Conservation (phyloP, 306 rosid genomes). For the Lupinus albus region DNA sequence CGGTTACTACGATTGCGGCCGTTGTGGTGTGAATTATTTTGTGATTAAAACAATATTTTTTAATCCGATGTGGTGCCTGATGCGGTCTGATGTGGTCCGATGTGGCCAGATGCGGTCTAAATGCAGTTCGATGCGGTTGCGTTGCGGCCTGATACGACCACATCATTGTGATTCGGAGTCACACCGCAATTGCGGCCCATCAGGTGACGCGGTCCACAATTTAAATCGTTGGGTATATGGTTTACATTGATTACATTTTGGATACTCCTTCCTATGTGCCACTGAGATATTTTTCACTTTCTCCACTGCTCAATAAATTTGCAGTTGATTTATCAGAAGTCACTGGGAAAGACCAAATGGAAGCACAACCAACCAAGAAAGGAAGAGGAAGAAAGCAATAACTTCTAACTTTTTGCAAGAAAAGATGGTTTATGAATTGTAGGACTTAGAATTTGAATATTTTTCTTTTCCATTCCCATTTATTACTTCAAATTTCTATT, state of each 20-base stretch:
- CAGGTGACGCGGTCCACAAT: too few relatives aligned
- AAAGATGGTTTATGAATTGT: conserved; percentile 26
- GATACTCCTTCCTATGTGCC: not conserved
- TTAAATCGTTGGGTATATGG: too few relatives aligned
- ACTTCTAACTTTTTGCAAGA: conserved; percentile 35
- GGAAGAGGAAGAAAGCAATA: conserved; percentile 89
- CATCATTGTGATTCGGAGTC: too few relatives aligned
- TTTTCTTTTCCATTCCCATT: conserved; percentile 1
- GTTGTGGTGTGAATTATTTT: too few relatives aligned
- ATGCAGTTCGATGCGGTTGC: too few relatives aligned
- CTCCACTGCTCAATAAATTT: conserved; percentile 8
- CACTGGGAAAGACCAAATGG: conserved; percentile 76
- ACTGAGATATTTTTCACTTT: conserved; percentile 6
- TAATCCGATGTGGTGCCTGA: too few relatives aligned
- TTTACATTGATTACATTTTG: conserved; percentile 15
- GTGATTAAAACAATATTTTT: too few relatives aligned
- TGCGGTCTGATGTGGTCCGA: too few relatives aligned
- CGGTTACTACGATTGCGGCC: too few relatives aligned
- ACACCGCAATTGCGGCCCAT: too few relatives aligned
- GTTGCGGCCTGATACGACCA: too few relatives aligned
- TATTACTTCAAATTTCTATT: conserved; percentile 2
- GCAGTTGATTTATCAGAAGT: conserved; percentile 77
- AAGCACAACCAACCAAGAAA: conserved; percentile 74
- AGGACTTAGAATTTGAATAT: conserved; percentile 24
- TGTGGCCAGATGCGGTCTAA: too few relatives aligned